phyloP scores from a whole-genome alignment of 2,329 filamentous ascomycete genomes.

The Fusarium praegraminearum region DNA sequence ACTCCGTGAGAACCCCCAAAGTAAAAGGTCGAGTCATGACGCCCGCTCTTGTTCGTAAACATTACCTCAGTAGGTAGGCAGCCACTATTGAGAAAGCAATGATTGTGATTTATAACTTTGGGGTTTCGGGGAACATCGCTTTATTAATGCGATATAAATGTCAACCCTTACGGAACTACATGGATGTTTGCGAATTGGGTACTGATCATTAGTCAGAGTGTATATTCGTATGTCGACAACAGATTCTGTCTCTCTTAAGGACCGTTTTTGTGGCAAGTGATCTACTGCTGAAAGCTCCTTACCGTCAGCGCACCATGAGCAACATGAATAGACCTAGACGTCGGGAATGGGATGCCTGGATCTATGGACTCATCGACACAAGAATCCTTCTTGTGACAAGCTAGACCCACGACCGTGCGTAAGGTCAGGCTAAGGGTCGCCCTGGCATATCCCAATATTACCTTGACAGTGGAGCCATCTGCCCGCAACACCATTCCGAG shows the following conservation, averaged over 20 bases:
- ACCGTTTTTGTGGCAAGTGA: conserved; percentile 24
- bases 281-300: conserved; percentile 10
- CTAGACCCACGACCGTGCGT: conserved; percentile 41
- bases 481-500: conserved; percentile 42
- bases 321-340: conserved; percentile 24
- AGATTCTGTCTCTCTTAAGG: conserved; percentile 11
- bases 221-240: conserved; percentile 13
- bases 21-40: conserved; percentile 20
- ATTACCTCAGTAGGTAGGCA: neutral
- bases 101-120: neutral
- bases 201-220: conserved; percentile 29
- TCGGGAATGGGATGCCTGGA: conserved; percentile 27
- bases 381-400: conserved; percentile 20
- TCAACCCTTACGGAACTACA: conserved; percentile 1
- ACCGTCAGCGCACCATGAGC: conserved; percentile 5
- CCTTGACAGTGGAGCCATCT: conserved; percentile 42
- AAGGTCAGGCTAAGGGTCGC: conserved; percentile 35
- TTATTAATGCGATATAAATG: neutral
- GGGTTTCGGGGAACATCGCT: neutral
- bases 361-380: conserved; percentile 24
- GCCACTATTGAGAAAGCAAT: neutral
- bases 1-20: neutral
- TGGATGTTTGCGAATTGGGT: conserved; percentile 33
- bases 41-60: conserved; percentile 4
- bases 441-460: conserved; percentile 39